Evolutionary conservation across 768 basidiomycete species (phyloP).

Genomic region (Cyclocybe aegerita): DNA sequence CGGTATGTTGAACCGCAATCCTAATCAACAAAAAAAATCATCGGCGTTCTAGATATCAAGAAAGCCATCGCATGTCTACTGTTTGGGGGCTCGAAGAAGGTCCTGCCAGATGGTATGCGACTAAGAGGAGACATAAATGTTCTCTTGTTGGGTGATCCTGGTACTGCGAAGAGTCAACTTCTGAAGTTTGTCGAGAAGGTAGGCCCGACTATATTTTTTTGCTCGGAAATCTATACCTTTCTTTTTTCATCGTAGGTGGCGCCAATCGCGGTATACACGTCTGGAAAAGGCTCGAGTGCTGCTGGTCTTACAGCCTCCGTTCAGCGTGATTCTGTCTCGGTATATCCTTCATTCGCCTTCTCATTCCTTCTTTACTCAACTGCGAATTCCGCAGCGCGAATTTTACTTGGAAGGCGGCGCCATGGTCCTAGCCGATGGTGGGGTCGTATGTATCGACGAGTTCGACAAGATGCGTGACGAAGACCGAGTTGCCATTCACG

Average conservation of each 20-base stretch:
- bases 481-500: conserved; percentile 98
- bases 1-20: conserved; percentile 46
- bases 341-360: conserved; percentile 34
- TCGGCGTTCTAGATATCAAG: conserved; percentile 78
- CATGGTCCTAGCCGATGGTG: conserved; percentile 98
- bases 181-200: conserved; percentile 99
- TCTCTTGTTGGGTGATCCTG: conserved; percentile 92
- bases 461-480: conserved; percentile 99
- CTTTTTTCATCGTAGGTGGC: conserved; percentile 61
- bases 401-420: conserved; percentile 99
- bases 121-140: conserved; percentile 98
- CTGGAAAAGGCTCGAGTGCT: conserved; percentile 97
- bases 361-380: conserved; percentile 5
- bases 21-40: conserved; percentile 9
- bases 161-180: conserved; percentile 97
- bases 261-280: conserved; percentile 97
- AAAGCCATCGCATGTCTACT: conserved; percentile 96
- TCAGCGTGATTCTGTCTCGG: conserved; percentile 89
- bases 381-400: conserved; percentile 63
- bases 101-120: conserved; percentile 96
- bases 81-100: conserved; percentile 96
- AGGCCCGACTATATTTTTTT: conserved; percentile 3
- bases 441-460: conserved; percentile 99
- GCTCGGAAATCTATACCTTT: neutral
- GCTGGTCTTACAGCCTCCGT: conserved; percentile 98